These are phyloP conservation scores for Lolium multiflorum DNA, from an alignment of 176 grass and related monocot species.

Conservation along the genomic window DNA sequence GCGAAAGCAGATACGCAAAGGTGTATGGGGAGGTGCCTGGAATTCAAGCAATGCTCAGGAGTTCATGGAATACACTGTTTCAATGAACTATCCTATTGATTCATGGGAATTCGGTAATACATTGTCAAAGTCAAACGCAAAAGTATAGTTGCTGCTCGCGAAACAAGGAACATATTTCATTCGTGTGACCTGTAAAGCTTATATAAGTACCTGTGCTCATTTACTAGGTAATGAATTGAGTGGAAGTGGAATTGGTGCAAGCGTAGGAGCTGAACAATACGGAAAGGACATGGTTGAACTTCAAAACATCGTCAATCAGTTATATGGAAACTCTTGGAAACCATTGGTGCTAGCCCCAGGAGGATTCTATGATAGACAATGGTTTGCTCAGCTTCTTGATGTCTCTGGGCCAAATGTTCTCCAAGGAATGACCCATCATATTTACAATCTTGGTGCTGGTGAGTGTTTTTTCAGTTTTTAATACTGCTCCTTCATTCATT, in stretches of 20 bases:
- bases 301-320: conserved; percentile 57
- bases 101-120: conserved; percentile 99
- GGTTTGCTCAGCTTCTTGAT: conserved; percentile 80
- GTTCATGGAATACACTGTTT: conserved; percentile 75
- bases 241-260: conserved; percentile 80
- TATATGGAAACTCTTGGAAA: conserved; percentile 61
- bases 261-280: conserved; percentile 77
- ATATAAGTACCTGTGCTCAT: conserved; percentile 22
- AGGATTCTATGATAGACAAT: conserved; percentile 85
- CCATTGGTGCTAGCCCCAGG: conserved; percentile 85
- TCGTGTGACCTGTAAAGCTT: not conserved
- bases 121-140: conserved; percentile 13
- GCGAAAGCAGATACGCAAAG: conserved; percentile 45
- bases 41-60: conserved; percentile 79
- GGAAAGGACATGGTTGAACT: conserved; percentile 80
- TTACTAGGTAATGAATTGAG: conserved; percentile 92
- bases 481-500: not conserved
- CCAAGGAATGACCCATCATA: conserved; percentile 87
- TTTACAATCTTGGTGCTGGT: conserved; percentile 97
- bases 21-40: conserved; percentile 77
- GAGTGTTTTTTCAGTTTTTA: conserved; percentile 37
- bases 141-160: not conserved
- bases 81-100: conserved; percentile 79
- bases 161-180: conserved; percentile 17
- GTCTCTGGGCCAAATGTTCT: conserved; percentile 69